These are phyloP conservation scores for Penicillium antarcticum DNA, from an alignment of 495 filamentous ascomycete genomes.

Conservation along the genomic window DNA sequence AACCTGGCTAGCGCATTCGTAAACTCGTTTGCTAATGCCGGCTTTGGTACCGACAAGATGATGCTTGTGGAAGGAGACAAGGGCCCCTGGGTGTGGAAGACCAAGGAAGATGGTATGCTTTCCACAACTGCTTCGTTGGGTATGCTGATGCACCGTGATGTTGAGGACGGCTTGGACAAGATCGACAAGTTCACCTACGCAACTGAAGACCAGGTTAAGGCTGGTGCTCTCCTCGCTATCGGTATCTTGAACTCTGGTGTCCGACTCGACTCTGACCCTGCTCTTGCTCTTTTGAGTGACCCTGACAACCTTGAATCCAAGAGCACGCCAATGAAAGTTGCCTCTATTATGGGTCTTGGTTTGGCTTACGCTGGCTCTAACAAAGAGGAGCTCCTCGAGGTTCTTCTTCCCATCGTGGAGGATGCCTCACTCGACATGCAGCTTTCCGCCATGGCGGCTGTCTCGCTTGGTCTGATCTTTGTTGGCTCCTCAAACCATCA, in stretches of 20 bases:
- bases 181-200: conserved; percentile 91
- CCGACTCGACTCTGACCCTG: conserved; percentile 79
- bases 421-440: conserved; percentile 87
- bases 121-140: conserved; percentile 92
- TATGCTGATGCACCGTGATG: conserved; percentile 85
- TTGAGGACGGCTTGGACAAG: conserved; percentile 82
- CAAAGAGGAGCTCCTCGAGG: conserved; percentile 74
- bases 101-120: conserved; percentile 96
- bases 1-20: conserved; percentile 96
- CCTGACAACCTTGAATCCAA: conserved; percentile 72
- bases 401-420: conserved; percentile 79
- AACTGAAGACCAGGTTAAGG: conserved; percentile 79
- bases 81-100: conserved; percentile 97
- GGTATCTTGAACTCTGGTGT: conserved; percentile 94
- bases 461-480: conserved; percentile 86
- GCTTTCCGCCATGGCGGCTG: conserved; percentile 91
- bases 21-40: conserved; percentile 93
- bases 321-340: conserved; percentile 68
- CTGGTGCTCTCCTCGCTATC: conserved; percentile 82
- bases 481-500: conserved; percentile 88
- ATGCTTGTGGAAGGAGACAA: conserved; percentile 81
- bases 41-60: conserved; percentile 94
- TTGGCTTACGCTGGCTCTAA: conserved; percentile 91
- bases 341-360: conserved; percentile 93
- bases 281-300: conserved; percentile 79